phyloP scores from a whole-genome alignment of 1,284 basidiomycete species.

The Hymenochaete sp. region DNA sequence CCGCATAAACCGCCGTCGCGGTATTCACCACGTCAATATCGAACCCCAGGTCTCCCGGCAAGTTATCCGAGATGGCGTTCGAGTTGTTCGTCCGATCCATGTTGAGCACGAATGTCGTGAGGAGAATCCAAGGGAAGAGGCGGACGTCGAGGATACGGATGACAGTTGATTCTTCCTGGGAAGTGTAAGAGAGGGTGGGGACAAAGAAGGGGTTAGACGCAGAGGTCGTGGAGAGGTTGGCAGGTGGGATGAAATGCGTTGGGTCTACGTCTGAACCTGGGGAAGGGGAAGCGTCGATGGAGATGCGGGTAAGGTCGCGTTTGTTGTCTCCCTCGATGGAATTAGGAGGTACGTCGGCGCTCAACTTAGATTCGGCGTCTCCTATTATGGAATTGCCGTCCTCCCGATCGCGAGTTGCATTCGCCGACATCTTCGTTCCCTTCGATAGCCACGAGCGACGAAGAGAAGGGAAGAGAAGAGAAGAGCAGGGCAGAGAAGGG shows the following conservation, averaged over 20 bases:
- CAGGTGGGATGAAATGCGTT: no score
- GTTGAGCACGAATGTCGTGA: conserved; percentile 34
- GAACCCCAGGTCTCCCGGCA: conserved; percentile 31
- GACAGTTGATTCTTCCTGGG: conserved; percentile 28
- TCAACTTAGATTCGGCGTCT: no score
- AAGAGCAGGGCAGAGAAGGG: no score
- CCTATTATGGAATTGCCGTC: no score
- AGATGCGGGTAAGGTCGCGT: no score
- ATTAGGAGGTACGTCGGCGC: no score
- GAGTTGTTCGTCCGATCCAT: conserved; percentile 34
- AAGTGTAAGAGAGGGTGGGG: conserved; percentile 26
- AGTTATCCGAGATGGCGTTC: conserved; percentile 32
- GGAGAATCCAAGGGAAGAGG: conserved; percentile 29
- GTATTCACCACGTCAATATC: conserved; percentile 32
- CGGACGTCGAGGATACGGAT: conserved; percentile 28
- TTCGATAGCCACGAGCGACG: no score
- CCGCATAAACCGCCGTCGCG: conserved; percentile 29
- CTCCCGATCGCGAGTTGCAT: no score
- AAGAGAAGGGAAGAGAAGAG: no score
- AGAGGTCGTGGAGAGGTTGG: no score
- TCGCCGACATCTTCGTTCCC: no score
- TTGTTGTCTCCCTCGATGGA: no score
- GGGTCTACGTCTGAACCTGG: background rate
- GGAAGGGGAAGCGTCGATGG: background rate
- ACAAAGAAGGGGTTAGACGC: conserved; percentile 24